Percentiles rank a stretch among this genome's conserved stretches.
Evolutionary conservation across 768 basidiomycete genomes (phyloP).

Genomic region (Trametes cingulata): DNA sequence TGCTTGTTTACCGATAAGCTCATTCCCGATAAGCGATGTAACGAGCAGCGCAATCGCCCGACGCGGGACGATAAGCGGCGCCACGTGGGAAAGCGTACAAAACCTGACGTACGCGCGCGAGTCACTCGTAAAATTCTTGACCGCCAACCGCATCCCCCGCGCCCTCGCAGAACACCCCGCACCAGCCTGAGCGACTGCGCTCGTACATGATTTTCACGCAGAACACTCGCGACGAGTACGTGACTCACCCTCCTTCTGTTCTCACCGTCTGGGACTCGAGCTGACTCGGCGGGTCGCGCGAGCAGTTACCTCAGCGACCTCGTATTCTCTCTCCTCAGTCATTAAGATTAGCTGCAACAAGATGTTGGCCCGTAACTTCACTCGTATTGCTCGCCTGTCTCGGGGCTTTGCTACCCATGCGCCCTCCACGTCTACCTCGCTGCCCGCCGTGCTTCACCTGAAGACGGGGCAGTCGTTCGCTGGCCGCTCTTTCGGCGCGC

Average conservation of each 20-base stretch:
- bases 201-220: slow-evolving; percentile 81
- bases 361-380: slow-evolving; percentile 61
- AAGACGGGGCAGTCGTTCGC: slow-evolving; percentile 92
- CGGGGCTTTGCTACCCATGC: slow-evolving; percentile 72
- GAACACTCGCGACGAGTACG: slow-evolving; percentile 88
- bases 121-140: slow-evolving; percentile 20
- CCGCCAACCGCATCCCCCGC: slow-evolving; percentile 9
- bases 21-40: too few relatives aligned
- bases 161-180: neutral
- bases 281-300: slow-evolving; percentile 34
- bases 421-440: slow-evolving; percentile 36
- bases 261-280: neutral
- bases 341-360: slow-evolving; percentile 34
- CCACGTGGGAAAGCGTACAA: slow-evolving; percentile 15
- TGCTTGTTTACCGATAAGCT: neutral
- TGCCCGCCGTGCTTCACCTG: slow-evolving; percentile 85
- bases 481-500: slow-evolving; percentile 88
- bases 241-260: slow-evolving; percentile 11
- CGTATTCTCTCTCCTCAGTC: slow-evolving; percentile 71
- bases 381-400: slow-evolving; percentile 49
- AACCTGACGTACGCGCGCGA: slow-evolving; percentile 17
- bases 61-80: neutral
- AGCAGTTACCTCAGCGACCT: slow-evolving; percentile 87
- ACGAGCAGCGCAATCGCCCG: neutral
- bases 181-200: slow-evolving; percentile 30